These are phyloP conservation scores for Populus pruinosa DNA, from an alignment of 345 rosid genomes.

Conservation along the genomic window DNA sequence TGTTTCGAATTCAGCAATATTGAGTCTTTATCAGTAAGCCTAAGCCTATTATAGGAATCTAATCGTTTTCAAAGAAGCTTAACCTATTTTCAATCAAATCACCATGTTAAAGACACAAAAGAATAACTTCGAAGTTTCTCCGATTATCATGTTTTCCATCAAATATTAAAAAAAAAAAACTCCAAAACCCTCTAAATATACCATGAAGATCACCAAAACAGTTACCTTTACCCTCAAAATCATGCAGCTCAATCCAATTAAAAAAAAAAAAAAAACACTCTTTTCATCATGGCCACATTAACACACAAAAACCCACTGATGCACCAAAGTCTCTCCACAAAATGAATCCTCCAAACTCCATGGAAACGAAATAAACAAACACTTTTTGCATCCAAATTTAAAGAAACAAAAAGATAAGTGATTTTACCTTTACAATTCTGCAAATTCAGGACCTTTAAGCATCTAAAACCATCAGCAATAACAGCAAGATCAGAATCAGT, in stretches of 20 bases:
- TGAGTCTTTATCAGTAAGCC: not conserved
- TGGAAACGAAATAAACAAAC: not conserved
- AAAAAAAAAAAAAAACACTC: not conserved
- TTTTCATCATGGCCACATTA: not conserved
- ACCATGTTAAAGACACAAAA: not conserved
- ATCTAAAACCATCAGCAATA: slow-evolving; percentile 62
- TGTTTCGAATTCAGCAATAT: not conserved
- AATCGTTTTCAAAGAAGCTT: not conserved
- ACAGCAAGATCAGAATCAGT: slow-evolving; percentile 83
- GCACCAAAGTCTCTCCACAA: not conserved
- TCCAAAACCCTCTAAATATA: not conserved
- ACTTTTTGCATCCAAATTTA: not conserved
- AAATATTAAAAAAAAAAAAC: not conserved
- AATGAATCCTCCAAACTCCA: not conserved
- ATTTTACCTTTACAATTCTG: slow-evolving; percentile 69
- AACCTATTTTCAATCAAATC: not conserved
- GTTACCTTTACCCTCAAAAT: not conserved
- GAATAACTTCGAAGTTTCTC: not conserved
- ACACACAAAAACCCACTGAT: not conserved
- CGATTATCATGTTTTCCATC: not conserved
- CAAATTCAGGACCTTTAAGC: slow-evolving; percentile 53
- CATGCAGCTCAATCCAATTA: not conserved
- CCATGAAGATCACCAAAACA: not conserved
- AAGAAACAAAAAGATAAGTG: not conserved
- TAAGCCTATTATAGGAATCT: not conserved